Evolutionary conservation across 2,329 filamentous ascomycete genomes (phyloP), one percentile per base, ranked within the genome.

Genomic region (Akanthomyces uredinophilus): DNA sequence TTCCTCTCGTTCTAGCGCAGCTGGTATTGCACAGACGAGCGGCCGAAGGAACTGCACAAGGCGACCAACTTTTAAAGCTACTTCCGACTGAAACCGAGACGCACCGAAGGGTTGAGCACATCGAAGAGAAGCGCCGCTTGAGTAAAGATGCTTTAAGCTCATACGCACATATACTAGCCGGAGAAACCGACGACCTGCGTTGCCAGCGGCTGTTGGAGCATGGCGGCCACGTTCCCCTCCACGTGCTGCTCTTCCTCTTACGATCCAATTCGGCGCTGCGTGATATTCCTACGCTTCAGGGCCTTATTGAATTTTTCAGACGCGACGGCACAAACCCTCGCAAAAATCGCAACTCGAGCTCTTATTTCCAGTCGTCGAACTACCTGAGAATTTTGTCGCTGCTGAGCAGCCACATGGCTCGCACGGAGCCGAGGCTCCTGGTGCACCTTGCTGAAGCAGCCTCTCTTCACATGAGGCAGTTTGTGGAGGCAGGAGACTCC

Each of bases 381-480:
- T 67, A 70, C 13, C 70, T 74, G 43, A 62, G 60, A 32, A 59
- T 69, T 20, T 66, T 72, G 64, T 61, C 66, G 16, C 59, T 70
- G 14, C 66, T 76, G 10, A 67, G 67, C 22, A 61, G 66, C 20
- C 74, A 75, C 54, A 73, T 72, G 49, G 65, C 70, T 20, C 68
- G 72, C 10, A 59, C 74, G 39, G 74, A 76, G 58, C 71, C 73
- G 7, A 70, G 74, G 44, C 65, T 73, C 13, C 62, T 75, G 14
- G 63, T 72, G n/a, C 67, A 68, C 22, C 62, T 76, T 52, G 72
- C 72, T 2, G 66, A 70, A 1, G 55, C 68, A 10, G 68, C 70
- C 7, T 67, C 68, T 5, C 64, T 64, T 32, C 71, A 70, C n/a
- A 70, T 76, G 11, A 63, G 64, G 58, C 60, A 63, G 7, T 64